Evolutionary conservation across 2,329 filamentous ascomycete species (phyloP), one percentile per base, ranked within the genome.

Genomic region (Fusarium armeniacum): DNA sequence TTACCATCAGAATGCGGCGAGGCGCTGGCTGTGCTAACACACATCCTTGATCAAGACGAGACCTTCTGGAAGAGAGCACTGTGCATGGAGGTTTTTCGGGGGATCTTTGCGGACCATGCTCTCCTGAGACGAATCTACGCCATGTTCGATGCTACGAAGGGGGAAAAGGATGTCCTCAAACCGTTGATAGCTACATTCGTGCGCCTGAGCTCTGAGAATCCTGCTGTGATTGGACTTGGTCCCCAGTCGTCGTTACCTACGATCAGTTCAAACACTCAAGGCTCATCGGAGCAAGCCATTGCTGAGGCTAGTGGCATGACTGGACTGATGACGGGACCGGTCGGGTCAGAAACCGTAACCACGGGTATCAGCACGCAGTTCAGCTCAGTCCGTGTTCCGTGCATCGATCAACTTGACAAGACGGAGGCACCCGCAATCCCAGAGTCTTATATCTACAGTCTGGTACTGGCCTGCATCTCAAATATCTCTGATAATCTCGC

Each of bases 331-430:
- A 89, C 91, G 58, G 87, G 91, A 41, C 87, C 91, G 10, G 87
- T 91, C 35, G 86, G 88, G 18, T 84, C 89, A 1, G 89, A 90
- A 58, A 90, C 90, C 28, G 84, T 87, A 28, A 91, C 87, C 68
- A 89, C 88, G 1, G 94, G 93, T 11, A 94, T 99, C 75, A 97
- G 94, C 79, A 89, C 87, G 5, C 92, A 97, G 75, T 98, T 94
- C 94, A 99, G 96, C 78, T 87, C 91, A 15, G 87, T 97, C 65
- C 89, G 93, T 51, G 91, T 94, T 13, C 91, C 94, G 7, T 97
- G 93, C 76, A 93, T 98, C 65, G 96, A 99, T 73, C 93, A 97
- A 69, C 87, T 98, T 22, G 96, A 99, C 81, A 99, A 98, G 78
- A 88, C 89, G 0, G 94, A 97, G 49, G 87, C 95, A 1, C 94